Evolutionary conservation across 805 yeast species (phyloP).

Genomic region (Zygosaccharomyces kombuchaensis): DNA sequence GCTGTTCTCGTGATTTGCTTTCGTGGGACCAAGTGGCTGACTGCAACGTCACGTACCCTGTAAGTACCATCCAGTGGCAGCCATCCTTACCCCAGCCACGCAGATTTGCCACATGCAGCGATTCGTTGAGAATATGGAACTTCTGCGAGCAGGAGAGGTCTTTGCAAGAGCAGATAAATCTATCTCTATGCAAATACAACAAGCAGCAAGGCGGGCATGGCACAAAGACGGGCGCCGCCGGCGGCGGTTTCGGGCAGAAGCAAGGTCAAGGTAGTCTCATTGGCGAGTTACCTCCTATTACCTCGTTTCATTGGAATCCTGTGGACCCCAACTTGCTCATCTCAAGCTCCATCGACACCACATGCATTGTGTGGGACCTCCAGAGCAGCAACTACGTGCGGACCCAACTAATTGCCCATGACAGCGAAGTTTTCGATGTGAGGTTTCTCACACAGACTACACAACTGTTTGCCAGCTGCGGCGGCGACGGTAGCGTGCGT

Average conservation of each 20-base stretch:
- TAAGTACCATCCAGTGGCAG: slow-evolving; percentile 34
- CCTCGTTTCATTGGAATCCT: slow-evolving; percentile 90
- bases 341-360: slow-evolving; percentile 89
- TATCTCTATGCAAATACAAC: slow-evolving; percentile 41
- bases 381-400: slow-evolving; percentile 53
- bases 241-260: slow-evolving; percentile 1
- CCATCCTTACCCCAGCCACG: slow-evolving; percentile 28
- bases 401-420: slow-evolving; percentile 95
- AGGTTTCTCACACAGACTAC: slow-evolving; percentile 71
- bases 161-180: slow-evolving; percentile 39
- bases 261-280: slow-evolving; percentile 9
- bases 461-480: slow-evolving; percentile 79
- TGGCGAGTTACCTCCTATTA: slow-evolving; percentile 70
- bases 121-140: slow-evolving; percentile 34
- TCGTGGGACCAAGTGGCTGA: slow-evolving; percentile 61
- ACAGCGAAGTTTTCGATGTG: slow-evolving; percentile 90
- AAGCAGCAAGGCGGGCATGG: slow-evolving; percentile 40
- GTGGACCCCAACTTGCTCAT: slow-evolving; percentile 65
- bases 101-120: slow-evolving; percentile 36
- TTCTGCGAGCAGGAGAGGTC: slow-evolving; percentile 24
- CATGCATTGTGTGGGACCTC: slow-evolving; percentile 93
- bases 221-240: slow-evolving; percentile 5
- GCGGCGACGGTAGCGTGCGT: slow-evolving; percentile 92
- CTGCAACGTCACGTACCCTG: slow-evolving; percentile 30
- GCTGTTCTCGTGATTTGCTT: slow-evolving; percentile 51